Percentiles rank a stretch among this genome's conserved stretches.
phyloP scores from a whole-genome alignment of 345 rosid species.

The Reutealis trisperma region DNA sequence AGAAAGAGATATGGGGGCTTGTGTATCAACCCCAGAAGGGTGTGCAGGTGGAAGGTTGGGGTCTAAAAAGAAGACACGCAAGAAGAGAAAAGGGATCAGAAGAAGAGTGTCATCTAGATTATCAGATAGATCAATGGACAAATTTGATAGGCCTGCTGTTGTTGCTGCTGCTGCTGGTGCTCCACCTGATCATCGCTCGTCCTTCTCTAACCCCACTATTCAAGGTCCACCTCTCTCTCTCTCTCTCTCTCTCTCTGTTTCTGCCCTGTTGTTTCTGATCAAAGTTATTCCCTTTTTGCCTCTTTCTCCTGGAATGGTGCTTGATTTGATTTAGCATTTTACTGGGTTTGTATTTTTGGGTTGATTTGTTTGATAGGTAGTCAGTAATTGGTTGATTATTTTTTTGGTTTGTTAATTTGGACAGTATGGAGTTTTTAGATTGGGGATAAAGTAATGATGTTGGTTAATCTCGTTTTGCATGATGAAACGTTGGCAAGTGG shows the following conservation, averaged over 20 bases:
- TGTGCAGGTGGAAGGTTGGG: conserved; percentile 66
- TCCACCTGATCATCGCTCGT: conserved; percentile 44
- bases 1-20: conserved; percentile 63
- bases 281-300: neutral
- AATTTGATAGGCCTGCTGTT: conserved; percentile 30
- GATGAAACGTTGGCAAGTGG: conserved; percentile 21
- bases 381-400: neutral
- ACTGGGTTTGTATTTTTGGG: conserved; percentile 2
- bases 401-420: conserved; percentile 4
- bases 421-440: conserved; percentile 9
- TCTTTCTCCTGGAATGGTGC: neutral
- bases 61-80: conserved; percentile 50
- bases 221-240: conserved; percentile 44
- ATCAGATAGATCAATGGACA: conserved; percentile 57
- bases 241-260: neutral
- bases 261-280: neutral
- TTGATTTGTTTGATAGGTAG: conserved; percentile 25
- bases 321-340: conserved; percentile 1
- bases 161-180: conserved; percentile 21
- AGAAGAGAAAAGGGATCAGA: conserved; percentile 45
- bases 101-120: conserved; percentile 50
- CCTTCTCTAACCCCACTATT: conserved; percentile 56
- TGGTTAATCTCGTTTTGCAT: conserved; percentile 12
- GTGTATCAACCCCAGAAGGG: conserved; percentile 71
- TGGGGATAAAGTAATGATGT: neutral